A percentile compares a stretch with the other conserved stretches of the same genome.
phyloP scores from a whole-genome alignment of 345 rosid genomes.

The Eucalyptus erythrocorys region DNA sequence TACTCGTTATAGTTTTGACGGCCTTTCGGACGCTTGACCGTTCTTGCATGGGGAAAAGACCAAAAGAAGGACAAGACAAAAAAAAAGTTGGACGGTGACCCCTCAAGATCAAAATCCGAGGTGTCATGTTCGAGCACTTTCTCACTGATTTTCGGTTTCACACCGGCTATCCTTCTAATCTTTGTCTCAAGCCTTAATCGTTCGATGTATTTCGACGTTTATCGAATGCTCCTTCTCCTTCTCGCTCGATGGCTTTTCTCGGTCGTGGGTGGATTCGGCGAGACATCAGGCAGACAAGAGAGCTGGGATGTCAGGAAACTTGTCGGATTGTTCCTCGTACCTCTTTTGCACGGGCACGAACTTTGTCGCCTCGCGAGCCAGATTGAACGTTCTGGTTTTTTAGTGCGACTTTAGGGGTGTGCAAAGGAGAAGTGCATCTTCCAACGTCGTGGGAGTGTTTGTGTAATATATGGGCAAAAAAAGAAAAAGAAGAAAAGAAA shows the following conservation, averaged over 20 bases:
- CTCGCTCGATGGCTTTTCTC: not conserved
- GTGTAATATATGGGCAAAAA: no score
- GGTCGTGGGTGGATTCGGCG: not conserved
- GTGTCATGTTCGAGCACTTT: not conserved
- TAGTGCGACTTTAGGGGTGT: not conserved
- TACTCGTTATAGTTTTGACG: not conserved
- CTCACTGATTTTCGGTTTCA: not conserved
- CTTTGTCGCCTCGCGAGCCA: no score
- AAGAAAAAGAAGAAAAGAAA: fast-evolving
- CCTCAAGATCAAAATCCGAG: not conserved
- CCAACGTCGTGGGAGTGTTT: not conserved
- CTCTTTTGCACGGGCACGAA: not conserved
- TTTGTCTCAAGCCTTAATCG: not conserved
- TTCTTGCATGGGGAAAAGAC: not conserved
- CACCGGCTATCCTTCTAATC: not conserved
- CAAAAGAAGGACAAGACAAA: no score
- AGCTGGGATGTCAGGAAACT: not conserved
- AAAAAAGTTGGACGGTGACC: not conserved
- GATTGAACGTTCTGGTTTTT: not conserved
- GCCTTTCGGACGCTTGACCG: not conserved
- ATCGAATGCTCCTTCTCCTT: not conserved
- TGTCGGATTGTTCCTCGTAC: not conserved
- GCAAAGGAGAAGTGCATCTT: not conserved
- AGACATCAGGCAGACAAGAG: not conserved
- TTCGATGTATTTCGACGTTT: not conserved